Conservation (phyloP, 768 basidiomycete genomes). For the Suillus occidentalis region DNA sequence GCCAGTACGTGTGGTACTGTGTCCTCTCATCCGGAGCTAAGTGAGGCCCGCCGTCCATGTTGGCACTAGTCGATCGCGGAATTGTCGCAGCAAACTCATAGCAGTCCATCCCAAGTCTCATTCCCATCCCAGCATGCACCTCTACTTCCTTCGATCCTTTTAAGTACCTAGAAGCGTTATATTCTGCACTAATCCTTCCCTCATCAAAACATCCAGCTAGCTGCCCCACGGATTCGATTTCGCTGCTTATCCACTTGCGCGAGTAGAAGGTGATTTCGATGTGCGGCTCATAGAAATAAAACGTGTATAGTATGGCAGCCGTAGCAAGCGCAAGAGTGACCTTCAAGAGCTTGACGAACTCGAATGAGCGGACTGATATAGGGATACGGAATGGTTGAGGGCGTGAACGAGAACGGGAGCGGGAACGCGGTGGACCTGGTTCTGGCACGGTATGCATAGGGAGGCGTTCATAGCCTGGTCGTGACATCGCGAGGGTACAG, state of each 20-base stretch:
- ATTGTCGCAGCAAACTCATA: slow-evolving; percentile 92
- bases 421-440: slow-evolving; percentile 29
- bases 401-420: slow-evolving; percentile 26
- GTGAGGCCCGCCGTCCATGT: slow-evolving; percentile 5
- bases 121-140: slow-evolving; percentile 76
- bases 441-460: slow-evolving; percentile 46
- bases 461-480: slow-evolving; percentile 46
- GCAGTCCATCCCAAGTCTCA: slow-evolving; percentile 84
- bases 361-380: slow-evolving; percentile 35
- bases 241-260: slow-evolving; percentile 69
- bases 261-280: slow-evolving; percentile 81
- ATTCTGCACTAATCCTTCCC: slow-evolving; percentile 55
- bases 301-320: slow-evolving; percentile 44
- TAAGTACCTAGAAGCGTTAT: slow-evolving; percentile 66
- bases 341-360: slow-evolving; percentile 42
- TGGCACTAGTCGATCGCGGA: slow-evolving; percentile 29
- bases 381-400: slow-evolving; percentile 14
- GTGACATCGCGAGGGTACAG: slow-evolving; percentile 30
- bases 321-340: slow-evolving; percentile 38
- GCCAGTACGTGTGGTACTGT: slow-evolving; percentile 93
- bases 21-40: slow-evolving; percentile 44
- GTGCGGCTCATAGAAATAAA: slow-evolving; percentile 77
- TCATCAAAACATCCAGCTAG: slow-evolving; percentile 76
- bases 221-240: slow-evolving; percentile 65
- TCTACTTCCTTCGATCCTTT: slow-evolving; percentile 66